Conservation (phyloP, 2,329 filamentous ascomycete species). For the Teratosphaeria destructans region DNA sequence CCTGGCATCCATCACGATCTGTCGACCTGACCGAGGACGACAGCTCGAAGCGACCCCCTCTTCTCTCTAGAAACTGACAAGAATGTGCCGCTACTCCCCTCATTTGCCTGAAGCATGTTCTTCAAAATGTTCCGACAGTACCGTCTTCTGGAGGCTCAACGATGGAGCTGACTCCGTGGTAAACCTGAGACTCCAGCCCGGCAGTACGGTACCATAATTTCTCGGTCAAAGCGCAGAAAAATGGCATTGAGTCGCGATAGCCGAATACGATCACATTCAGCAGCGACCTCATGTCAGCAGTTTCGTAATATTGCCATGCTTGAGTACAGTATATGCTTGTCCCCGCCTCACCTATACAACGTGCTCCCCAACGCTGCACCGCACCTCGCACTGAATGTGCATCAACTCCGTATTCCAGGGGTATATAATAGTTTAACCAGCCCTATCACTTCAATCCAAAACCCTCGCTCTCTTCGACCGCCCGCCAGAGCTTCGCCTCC, state of each 20-base stretch:
- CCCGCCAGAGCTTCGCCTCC: conserved; percentile 66
- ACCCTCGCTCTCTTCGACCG: conserved; percentile 81
- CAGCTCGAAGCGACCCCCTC: neutral
- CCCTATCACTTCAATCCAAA: conserved; percentile 66
- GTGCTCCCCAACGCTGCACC: neutral
- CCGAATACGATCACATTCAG: neutral
- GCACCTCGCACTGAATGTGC: neutral
- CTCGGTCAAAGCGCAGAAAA: neutral
- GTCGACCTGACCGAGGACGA: neutral
- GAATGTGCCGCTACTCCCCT: neutral
- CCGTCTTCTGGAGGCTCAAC: neutral
- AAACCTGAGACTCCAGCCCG: neutral
- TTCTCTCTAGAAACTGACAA: neutral
- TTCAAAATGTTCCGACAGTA: neutral
- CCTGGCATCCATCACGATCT: neutral
- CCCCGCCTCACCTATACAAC: neutral
- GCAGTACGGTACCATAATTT: neutral
- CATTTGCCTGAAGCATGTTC: neutral
- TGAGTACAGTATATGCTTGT: neutral
- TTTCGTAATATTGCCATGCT: neutral
- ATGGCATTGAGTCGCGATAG: neutral
- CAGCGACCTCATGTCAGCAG: neutral
- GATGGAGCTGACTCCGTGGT: neutral
- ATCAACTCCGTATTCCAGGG: neutral
- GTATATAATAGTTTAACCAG: neutral